These are phyloP conservation scores for Alternaria panax DNA, from an alignment of 2,329 filamentous ascomycete genomes.

Conservation along the genomic window DNA sequence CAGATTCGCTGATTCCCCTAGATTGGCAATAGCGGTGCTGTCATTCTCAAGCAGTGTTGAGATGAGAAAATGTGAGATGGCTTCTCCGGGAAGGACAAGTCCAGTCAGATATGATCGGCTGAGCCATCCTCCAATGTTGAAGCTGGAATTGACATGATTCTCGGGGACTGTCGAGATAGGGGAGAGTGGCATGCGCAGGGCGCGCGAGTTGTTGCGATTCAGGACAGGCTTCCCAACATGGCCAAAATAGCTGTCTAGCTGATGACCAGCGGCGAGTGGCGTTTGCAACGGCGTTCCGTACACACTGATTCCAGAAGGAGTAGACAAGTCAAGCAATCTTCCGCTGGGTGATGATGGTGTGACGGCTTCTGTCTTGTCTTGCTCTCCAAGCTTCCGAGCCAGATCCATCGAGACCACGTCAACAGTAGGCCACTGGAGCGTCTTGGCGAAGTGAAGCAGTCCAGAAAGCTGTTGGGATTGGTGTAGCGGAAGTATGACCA, in stretches of 20 bases:
- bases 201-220: slow-evolving; percentile 38
- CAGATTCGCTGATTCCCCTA: slow-evolving; percentile 61
- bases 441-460: slow-evolving; percentile 59
- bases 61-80: slow-evolving; percentile 63
- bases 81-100: slow-evolving; percentile 62
- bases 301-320: slow-evolving; percentile 42
- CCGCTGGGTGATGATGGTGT: slow-evolving; percentile 28
- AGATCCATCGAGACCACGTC: slow-evolving; percentile 50
- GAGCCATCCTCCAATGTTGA: slow-evolving; percentile 60
- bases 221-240: slow-evolving; percentile 33
- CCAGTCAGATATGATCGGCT: slow-evolving; percentile 64
- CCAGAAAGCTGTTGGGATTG: slow-evolving; percentile 57
- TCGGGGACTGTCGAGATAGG: slow-evolving; percentile 21
- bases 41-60: slow-evolving; percentile 65
- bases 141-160: slow-evolving; percentile 19
- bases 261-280: slow-evolving; percentile 37
- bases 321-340: slow-evolving; percentile 34
- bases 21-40: slow-evolving; percentile 54
- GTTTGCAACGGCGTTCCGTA: slow-evolving; percentile 51
- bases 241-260: slow-evolving; percentile 48
- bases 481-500: slow-evolving; percentile 47
- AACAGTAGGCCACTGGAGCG: slow-evolving; percentile 58
- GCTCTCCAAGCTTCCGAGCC: slow-evolving; percentile 44
- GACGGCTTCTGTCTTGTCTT: slow-evolving; percentile 21
- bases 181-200: slow-evolving; percentile 43